Evolutionary conservation across 768 basidiomycete species (phyloP).

Genomic region (Suillus clintonianus): DNA sequence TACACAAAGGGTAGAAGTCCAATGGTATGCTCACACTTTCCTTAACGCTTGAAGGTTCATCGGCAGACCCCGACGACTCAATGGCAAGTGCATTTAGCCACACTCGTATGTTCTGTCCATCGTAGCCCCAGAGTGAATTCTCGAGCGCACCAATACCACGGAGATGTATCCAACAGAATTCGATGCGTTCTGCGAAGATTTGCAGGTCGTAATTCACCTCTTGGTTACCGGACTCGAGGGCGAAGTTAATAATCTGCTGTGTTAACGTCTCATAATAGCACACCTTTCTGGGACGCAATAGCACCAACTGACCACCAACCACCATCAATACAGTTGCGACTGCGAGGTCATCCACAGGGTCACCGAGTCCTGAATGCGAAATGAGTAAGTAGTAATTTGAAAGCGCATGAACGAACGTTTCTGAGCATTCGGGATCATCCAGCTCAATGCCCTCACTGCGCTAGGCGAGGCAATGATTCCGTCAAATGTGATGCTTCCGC

Average conservation of each 20-base stretch:
- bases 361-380: conserved; percentile 74
- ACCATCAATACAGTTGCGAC: conserved; percentile 96
- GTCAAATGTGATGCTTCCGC: conserved; percentile 92
- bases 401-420: conserved; percentile 64
- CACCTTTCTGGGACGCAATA: conserved; percentile 88
- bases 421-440: conserved; percentile 94
- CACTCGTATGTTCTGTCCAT: conserved; percentile 83
- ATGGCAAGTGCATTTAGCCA: conserved; percentile 97
- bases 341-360: conserved; percentile 89
- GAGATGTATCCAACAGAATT: conserved; percentile 98
- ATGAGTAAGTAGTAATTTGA: conserved; percentile 10
- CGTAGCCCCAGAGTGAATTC: conserved; percentile 98
- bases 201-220: conserved; percentile 98
- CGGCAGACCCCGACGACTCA: conserved; percentile 53
- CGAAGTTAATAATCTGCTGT: neutral
- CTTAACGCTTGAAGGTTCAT: conserved; percentile 60
- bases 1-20: conserved; percentile 96
- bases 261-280: conserved; percentile 9
- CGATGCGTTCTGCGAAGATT: conserved; percentile 93
- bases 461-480: conserved; percentile 86
- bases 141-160: conserved; percentile 91
- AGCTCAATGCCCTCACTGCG: conserved; percentile 88
- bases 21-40: conserved; percentile 92
- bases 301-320: conserved; percentile 86
- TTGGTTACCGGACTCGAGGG: conserved; percentile 68